Conservation (phyloP, 148 eudicot genomes). For the Salicornia ramosissima region DNA sequence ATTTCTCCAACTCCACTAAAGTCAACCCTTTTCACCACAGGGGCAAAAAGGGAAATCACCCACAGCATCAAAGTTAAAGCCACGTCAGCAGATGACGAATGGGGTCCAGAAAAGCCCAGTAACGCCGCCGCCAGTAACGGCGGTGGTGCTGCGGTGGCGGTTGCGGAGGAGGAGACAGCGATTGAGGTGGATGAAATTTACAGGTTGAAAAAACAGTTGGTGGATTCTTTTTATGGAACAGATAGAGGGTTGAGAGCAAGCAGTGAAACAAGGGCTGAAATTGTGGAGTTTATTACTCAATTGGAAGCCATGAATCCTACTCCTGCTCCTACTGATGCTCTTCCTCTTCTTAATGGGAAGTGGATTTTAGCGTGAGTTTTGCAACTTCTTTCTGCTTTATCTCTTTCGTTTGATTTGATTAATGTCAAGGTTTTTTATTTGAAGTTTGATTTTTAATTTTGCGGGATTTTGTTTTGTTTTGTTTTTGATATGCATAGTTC, state of each 20-base stretch:
- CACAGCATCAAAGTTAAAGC: constrained; percentile 15
- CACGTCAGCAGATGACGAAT: constrained; percentile 18
- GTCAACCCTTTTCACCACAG: neutral
- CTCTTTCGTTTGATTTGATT: neutral
- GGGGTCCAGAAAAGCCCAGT: constrained; percentile 25
- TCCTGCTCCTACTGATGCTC: constrained; percentile 79
- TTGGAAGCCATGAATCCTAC: constrained; percentile 83
- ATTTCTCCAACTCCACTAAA: constrained; percentile 11
- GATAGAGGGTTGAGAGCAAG: constrained; percentile 73
- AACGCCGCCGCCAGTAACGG: constrained; percentile 2
- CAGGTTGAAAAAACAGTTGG: constrained; percentile 52
- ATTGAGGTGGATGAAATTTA: constrained; percentile 38
- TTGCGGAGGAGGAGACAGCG: constrained; percentile 28
- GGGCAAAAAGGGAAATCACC: constrained; percentile 13
- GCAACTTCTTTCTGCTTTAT: neutral
- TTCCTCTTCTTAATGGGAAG: constrained; percentile 75
- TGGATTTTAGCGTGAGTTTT: constrained; percentile 80
- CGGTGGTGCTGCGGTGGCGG: constrained; percentile 9
- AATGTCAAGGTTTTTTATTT: neutral
- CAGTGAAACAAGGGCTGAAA: constrained; percentile 77
- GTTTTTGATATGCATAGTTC: no score
- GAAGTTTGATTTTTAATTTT: no score
- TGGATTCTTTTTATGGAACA: constrained; percentile 71
- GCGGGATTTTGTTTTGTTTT: no score
- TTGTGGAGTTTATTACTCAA: constrained; percentile 70